Conservation (phyloP, 768 basidiomycete genomes). For the Coprinopsis strossmayeri region DNA sequence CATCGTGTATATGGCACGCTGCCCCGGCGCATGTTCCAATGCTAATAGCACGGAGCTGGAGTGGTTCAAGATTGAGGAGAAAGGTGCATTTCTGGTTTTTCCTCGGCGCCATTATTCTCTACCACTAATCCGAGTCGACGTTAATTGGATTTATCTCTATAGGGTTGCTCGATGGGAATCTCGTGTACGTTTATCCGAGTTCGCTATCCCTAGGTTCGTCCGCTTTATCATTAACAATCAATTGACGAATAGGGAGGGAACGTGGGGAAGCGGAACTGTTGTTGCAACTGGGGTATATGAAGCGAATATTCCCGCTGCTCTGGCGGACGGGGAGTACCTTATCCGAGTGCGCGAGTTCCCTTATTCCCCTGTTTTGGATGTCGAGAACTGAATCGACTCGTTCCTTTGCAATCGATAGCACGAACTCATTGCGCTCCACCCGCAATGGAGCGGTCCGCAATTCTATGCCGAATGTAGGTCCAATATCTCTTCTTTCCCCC, state of each 20-base stretch:
- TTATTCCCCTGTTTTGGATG: not conserved
- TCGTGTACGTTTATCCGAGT: too few species aligned
- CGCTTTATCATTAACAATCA: too few species aligned
- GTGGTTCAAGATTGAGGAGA: slow-evolving; percentile 34
- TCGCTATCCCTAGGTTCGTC: too few species aligned
- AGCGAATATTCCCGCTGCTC: slow-evolving; percentile 25
- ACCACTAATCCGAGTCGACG: slow-evolving; percentile 18
- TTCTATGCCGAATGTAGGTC: slow-evolving; percentile 31
- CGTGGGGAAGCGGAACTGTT: slow-evolving; percentile 24
- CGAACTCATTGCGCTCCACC: slow-evolving; percentile 30
- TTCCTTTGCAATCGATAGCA: too few species aligned
- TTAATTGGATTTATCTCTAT: not conserved
- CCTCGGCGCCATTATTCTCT: too few species aligned
- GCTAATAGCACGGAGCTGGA: slow-evolving; percentile 23
- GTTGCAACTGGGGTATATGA: slow-evolving; percentile 21
- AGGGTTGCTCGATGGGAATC: slow-evolving; percentile 7
- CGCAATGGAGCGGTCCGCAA: slow-evolving; percentile 26
- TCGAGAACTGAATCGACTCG: not conserved
- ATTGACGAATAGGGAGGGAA: slow-evolving; percentile 15
- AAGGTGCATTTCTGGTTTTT: too few species aligned
- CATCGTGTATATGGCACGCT: slow-evolving; percentile 31
- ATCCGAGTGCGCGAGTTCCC: slow-evolving; percentile 20
- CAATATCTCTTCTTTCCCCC: not conserved
- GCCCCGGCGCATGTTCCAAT: slow-evolving; percentile 24
- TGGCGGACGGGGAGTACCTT: slow-evolving; percentile 30